Evolutionary conservation across 345 rosid species (phyloP).

Genomic region (Reutealis trisperma): DNA sequence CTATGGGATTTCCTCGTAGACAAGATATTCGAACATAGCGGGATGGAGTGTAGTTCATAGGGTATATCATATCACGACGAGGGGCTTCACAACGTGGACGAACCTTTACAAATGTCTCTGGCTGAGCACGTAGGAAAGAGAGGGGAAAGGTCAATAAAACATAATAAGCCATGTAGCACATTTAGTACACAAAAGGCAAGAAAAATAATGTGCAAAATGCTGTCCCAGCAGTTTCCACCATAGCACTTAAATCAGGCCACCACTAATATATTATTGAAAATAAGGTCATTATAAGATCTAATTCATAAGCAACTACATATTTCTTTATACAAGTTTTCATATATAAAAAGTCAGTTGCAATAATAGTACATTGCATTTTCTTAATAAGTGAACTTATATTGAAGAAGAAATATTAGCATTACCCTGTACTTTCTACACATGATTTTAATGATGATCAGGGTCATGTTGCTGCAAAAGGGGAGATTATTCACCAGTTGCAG

Average conservation of each 20-base stretch:
- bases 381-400: neutral
- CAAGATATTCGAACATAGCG: constrained; percentile 82
- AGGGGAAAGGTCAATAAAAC: constrained; percentile 3
- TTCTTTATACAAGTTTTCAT: neutral
- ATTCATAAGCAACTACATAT: neutral
- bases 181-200: neutral
- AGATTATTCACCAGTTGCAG: neutral
- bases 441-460: neutral
- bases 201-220: neutral
- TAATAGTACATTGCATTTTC: neutral
- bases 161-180: neutral
- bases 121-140: constrained; percentile 45
- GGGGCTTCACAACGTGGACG: constrained; percentile 94
- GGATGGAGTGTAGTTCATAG: constrained; percentile 75
- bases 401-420: neutral
- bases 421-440: neutral
- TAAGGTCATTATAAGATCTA: neutral
- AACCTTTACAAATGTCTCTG: constrained; percentile 77
- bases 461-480: neutral
- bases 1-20: constrained; percentile 84
- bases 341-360: neutral
- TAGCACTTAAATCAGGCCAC: neutral
- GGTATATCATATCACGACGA: constrained; percentile 82
- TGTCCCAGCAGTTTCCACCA: neutral
- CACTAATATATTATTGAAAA: neutral